phyloP scores from a whole-genome alignment of 345 rosid genomes.

The Gossypium anomalum region DNA sequence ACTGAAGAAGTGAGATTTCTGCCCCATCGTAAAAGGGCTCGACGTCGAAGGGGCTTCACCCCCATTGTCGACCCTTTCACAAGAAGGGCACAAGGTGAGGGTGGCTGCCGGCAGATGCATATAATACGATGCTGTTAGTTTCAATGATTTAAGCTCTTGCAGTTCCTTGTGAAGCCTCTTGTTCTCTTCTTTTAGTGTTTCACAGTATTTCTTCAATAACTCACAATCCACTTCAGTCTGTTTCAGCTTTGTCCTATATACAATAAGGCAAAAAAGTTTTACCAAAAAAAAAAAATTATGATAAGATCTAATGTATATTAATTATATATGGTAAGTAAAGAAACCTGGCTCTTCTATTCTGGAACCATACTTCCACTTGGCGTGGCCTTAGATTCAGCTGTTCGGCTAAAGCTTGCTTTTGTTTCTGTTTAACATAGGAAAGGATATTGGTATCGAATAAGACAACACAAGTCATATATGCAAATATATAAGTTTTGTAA shows the following conservation, averaged over 20 bases:
- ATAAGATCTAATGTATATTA: neutral
- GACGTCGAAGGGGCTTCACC: constrained; percentile 5
- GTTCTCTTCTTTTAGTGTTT: constrained; percentile 57
- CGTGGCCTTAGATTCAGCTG: constrained; percentile 54
- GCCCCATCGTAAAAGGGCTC: neutral
- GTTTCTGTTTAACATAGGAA: constrained; percentile 31
- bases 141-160: constrained; percentile 35
- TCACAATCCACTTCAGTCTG: constrained; percentile 64
- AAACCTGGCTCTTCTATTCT: constrained; percentile 57
- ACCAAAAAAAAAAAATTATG: neutral
- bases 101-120: constrained; percentile 32
- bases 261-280: neutral
- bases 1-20: constrained; percentile 8
- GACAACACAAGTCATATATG: neutral
- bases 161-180: constrained; percentile 50
- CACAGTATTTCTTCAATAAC: constrained; percentile 52
- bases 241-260: constrained; percentile 50
- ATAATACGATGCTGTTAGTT: constrained; percentile 17
- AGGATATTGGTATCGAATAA: neutral
- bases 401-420: constrained; percentile 48
- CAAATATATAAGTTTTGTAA: neutral
- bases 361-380: constrained; percentile 65
- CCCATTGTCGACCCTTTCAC: constrained; percentile 30
- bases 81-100: constrained; percentile 33
- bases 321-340: neutral